Base-by-base conservation (phyloP, 257 asterid species). In the Jaltomata sinuosa region DNA sequence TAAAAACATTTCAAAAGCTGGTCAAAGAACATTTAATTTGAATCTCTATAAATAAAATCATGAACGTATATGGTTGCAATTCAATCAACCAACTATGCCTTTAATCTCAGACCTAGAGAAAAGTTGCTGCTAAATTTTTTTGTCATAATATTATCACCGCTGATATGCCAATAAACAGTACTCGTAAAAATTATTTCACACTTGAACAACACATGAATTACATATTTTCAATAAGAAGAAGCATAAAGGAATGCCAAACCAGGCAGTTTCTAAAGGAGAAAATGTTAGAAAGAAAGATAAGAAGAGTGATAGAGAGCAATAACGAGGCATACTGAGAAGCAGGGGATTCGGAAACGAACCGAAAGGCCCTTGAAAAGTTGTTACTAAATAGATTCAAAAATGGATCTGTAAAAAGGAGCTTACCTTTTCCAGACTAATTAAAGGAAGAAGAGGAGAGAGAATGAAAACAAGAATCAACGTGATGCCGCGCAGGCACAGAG, bases 391-490 rank as follows among this genome's bases (percentile, higher is more conserved):
- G 69, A 50, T 79, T 67, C 42, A 7, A 52, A 76, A 34, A 50
- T 53, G 88, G 86, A 87, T 87, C 90, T 32, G 55, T 32, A 61
- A 76, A 72, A 80, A 36, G 83, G 47, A 80, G 52, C 19, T 53
- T 54, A 83, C 90, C 90, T 34, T 65, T 65, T 5, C n/a, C n/a
- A n/a, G n/a, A n/a, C n/a, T n/a, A n/a, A n/a, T n/a, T n/a, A n/a
- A n/a, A n/a, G n/a, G n/a, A n/a, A n/a, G n/a, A n/a, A n/a, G n/a
- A n/a, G n/a, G n/a, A 32, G 32, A 49, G 62, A 19, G 16, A 62
- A 22, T 40, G 5, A 36, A 64, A 54, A 25, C 27, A 8, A 50
- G 31, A 64, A 31, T 64, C 62, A 42, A 34, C 62, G 79, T 34
- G 79, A 38, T 71, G 54, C 79, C 45, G 18, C 11, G 32, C n/a